Evolutionary conservation across 495 filamentous ascomycete species (phyloP).

Genomic region (Barbatosphaeria neglecta): DNA sequence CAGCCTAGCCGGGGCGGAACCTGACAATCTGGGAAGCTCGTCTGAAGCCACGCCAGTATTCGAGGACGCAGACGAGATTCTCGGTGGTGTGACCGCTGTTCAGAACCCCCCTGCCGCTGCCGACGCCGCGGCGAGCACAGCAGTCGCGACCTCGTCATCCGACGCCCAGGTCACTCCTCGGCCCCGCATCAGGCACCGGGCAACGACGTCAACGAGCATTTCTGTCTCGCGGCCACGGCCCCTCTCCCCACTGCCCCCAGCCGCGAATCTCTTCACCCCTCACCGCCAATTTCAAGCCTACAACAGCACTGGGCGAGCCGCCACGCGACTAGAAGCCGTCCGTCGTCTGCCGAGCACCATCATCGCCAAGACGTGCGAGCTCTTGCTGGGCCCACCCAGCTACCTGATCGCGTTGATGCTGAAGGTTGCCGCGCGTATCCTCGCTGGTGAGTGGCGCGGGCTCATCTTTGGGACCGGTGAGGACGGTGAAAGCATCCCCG

Average conservation of each 20-base stretch:
- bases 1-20: background rate
- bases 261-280: slow-evolving; percentile 54
- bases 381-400: slow-evolving; percentile 64
- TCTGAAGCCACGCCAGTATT: slow-evolving; percentile 1
- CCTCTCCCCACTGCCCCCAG: slow-evolving; percentile 59
- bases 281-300: slow-evolving; percentile 5
- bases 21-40: background rate
- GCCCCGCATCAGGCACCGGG: slow-evolving; percentile 13
- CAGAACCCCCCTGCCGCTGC: background rate
- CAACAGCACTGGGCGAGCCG: background rate
- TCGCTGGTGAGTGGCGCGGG: slow-evolving; percentile 48
- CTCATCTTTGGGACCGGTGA: slow-evolving; percentile 36
- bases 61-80: background rate
- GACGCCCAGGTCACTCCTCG: slow-evolving; percentile 1
- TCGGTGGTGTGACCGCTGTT: no score
- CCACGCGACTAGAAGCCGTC: slow-evolving; percentile 22
- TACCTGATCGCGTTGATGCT: slow-evolving; percentile 68
- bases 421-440: slow-evolving; percentile 63
- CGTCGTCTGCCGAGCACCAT: slow-evolving; percentile 54
- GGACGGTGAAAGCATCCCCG: slow-evolving; percentile 36
- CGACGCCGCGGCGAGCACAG: background rate
- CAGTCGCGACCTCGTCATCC: background rate
- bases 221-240: slow-evolving; percentile 42
- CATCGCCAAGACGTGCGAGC: slow-evolving; percentile 60
- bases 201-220: slow-evolving; percentile 21